phyloP scores from a whole-genome alignment of 2,329 filamentous ascomycete genomes.

The Penicillium frequentans region DNA sequence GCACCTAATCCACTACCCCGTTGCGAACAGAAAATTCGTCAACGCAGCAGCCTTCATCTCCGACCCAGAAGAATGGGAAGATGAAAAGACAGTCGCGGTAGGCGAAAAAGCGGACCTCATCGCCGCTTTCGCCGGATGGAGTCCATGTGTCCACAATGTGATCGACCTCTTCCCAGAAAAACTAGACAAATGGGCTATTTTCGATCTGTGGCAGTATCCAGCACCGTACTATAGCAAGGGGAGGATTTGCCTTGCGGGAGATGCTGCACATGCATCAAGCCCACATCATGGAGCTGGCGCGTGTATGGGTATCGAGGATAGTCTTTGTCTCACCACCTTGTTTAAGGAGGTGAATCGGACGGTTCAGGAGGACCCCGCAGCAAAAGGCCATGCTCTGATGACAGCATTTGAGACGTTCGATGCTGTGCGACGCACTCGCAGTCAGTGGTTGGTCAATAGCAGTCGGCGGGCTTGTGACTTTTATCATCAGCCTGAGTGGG shows the following conservation, averaged over 20 bases:
- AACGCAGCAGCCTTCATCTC: not conserved
- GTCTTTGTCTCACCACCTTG: not conserved
- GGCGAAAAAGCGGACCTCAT: not conserved
- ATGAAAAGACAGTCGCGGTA: not conserved
- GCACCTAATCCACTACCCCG: not conserved
- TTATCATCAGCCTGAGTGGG: slow-evolving; percentile 7
- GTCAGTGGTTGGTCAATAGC: slow-evolving; percentile 3
- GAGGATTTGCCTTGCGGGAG: slow-evolving; percentile 37
- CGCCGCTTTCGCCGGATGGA: not conserved
- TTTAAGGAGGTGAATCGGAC: not conserved
- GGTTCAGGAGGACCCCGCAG: not conserved
- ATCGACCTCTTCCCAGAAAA: not conserved
- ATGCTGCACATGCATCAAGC: slow-evolving; percentile 11
- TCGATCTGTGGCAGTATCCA: not conserved
- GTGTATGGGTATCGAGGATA: not conserved
- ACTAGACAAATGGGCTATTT: not conserved
- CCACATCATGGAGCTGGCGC: slow-evolving; percentile 15
- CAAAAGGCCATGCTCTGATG: not conserved
- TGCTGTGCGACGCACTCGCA: not conserved
- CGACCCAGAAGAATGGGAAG: not conserved
- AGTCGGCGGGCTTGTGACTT: slow-evolving; percentile 5
- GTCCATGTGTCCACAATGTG: not conserved
- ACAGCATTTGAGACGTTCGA: not conserved
- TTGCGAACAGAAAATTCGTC: not conserved
- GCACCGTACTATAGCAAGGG: slow-evolving; percentile 34